phyloP scores from a whole-genome alignment of 768 basidiomycete genomes.

The Trametes gibbosa region DNA sequence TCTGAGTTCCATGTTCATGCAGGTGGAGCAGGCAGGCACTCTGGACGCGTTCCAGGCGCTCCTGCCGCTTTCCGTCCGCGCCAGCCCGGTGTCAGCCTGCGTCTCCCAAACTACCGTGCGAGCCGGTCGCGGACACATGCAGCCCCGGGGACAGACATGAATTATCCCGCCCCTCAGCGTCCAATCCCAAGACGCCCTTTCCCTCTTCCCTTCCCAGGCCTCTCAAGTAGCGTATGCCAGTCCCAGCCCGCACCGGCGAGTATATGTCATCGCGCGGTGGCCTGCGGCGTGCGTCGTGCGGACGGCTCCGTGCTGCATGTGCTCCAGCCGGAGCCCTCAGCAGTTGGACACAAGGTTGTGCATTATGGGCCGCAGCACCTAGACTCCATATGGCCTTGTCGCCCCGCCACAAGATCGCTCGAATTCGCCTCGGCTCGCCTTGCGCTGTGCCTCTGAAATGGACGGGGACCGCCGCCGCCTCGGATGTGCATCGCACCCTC shows the following conservation, averaged over 20 bases:
- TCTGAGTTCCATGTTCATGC: constrained; percentile 1
- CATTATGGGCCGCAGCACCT: neutral
- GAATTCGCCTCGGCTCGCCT: neutral
- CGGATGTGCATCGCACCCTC: neutral
- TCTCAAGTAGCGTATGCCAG: neutral
- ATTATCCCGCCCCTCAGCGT: neutral
- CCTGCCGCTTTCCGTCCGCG: neutral
- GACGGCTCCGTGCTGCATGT: neutral
- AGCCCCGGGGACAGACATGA: neutral
- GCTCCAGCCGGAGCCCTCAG: neutral
- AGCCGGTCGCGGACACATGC: neutral
- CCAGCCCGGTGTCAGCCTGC: neutral
- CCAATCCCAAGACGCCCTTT: constrained; percentile 8
- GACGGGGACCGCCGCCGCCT: neutral
- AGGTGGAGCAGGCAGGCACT: constrained; percentile 2
- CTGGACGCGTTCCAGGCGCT: neutral
- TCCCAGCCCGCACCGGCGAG: neutral
- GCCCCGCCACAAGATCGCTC: constrained; percentile 11
- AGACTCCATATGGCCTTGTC: neutral
- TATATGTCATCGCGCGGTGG: neutral
- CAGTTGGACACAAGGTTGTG: neutral
- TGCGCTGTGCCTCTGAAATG: neutral
- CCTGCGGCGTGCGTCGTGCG: neutral
- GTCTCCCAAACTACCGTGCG: constrained; percentile 4
- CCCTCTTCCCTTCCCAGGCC: neutral